Evolutionary conservation across 2,329 filamentous ascomycete genomes (phyloP).

Genomic region (Aplosporella prunicola): DNA sequence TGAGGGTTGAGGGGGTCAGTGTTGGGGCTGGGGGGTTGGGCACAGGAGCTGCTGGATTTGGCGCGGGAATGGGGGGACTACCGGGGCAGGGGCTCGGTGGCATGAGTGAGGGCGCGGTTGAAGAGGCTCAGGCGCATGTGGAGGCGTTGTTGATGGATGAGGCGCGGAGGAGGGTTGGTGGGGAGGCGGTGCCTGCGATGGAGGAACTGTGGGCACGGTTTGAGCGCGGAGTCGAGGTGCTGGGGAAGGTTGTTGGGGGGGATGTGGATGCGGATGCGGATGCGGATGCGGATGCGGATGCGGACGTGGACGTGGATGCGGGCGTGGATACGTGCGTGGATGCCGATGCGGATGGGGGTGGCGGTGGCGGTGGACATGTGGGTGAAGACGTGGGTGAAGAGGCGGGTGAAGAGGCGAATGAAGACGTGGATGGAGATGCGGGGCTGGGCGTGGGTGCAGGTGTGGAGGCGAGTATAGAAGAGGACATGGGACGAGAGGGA

Average conservation of each 20-base stretch:
- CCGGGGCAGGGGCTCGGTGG: no score
- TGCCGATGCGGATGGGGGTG: not conserved
- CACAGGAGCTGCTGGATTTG: no score
- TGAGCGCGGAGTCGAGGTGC: slow-evolving; percentile 25
- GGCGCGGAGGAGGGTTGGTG: slow-evolving; percentile 23
- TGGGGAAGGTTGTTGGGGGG: slow-evolving; percentile 24
- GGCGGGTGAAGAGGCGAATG: no score
- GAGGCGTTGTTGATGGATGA: slow-evolving; percentile 18
- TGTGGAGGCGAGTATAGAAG: no score
- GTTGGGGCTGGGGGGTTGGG: no score
- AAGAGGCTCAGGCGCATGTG: slow-evolving; percentile 12
- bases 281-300: not conserved
- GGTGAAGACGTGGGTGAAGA: no score
- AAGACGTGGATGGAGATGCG: no score
- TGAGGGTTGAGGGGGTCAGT: slow-evolving; percentile 58
- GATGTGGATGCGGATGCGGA: slow-evolving; percentile 1
- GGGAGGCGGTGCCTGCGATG: slow-evolving; percentile 26
- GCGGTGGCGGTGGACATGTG: no score
- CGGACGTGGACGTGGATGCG: not conserved
- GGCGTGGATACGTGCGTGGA: not conserved
- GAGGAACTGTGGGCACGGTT: slow-evolving; percentile 29
- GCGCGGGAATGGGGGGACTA: no score
- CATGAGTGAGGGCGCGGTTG: no score
- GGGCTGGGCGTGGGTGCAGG: no score
- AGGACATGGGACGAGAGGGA: no score